phyloP scores from a whole-genome alignment of 2,329 filamentous ascomycete genomes.

The Cladophialophora bantiana region DNA sequence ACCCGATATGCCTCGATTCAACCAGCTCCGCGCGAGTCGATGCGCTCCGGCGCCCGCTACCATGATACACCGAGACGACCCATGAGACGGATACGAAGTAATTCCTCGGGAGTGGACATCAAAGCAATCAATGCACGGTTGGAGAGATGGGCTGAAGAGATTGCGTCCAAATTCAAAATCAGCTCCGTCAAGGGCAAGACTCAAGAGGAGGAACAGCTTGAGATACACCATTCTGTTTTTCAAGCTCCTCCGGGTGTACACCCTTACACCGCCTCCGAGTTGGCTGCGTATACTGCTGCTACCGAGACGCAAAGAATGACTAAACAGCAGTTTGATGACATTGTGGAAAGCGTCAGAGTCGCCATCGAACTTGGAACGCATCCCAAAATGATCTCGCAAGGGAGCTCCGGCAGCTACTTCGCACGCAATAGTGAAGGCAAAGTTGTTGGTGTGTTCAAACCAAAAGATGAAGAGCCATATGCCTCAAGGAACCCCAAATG shows the following conservation, averaged over 20 bases:
- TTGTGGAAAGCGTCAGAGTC: conserved; percentile 86
- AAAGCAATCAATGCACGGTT: conserved; percentile 97
- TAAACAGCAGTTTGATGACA: conserved; percentile 80
- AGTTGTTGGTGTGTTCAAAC: conserved; percentile 97
- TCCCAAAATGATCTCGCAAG: conserved; percentile 94
- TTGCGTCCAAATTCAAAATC: conserved; percentile 95
- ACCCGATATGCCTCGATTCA: conserved; percentile 72
- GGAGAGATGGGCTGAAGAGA: conserved; percentile 97
- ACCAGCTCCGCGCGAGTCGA: conserved; percentile 66
- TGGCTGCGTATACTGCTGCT: conserved; percentile 62
- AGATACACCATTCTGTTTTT: conserved; percentile 98
- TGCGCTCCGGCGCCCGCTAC: conserved; percentile 49
- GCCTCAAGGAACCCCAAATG: conserved; percentile 97
- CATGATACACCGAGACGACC: conserved; percentile 51
- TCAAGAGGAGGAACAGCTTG: conserved; percentile 81
- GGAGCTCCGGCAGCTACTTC: conserved; percentile 98
- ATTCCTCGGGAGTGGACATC: conserved; percentile 87
- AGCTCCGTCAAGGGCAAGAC: conserved; percentile 74
- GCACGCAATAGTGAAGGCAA: conserved; percentile 89
- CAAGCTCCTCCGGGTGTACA: conserved; percentile 87
- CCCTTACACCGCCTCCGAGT: conserved; percentile 76
- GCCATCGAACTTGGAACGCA: conserved; percentile 92
- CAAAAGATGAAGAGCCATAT: conserved; percentile 98
- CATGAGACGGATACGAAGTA: conserved; percentile 68
- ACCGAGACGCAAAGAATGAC: conserved; percentile 71